Percentiles rank a stretch among this genome's conserved stretches.
Evolutionary conservation across 2,329 filamentous ascomycete genomes (phyloP).

Genomic region (Aspergillus novoparasiticus): DNA sequence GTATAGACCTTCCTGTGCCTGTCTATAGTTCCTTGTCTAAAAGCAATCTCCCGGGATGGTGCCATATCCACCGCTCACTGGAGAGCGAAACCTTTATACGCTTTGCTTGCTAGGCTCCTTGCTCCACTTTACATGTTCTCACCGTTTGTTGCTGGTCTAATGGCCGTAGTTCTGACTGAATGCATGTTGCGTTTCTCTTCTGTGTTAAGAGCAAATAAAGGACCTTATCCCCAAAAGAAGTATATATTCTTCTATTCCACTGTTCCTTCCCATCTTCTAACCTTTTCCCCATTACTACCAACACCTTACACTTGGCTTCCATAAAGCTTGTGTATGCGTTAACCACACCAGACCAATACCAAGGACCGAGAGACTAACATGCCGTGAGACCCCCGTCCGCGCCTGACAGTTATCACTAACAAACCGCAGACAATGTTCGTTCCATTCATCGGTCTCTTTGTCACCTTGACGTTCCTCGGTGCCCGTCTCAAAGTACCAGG

Average conservation of each 20-base stretch:
- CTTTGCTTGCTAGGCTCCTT: not conserved
- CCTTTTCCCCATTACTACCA: conserved; percentile 3
- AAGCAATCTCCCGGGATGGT: not conserved
- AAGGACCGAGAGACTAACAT: not conserved
- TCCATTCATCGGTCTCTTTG: conserved; percentile 23
- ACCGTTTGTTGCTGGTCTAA: not conserved
- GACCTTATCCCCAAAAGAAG: not conserved
- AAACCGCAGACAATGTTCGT: conserved; percentile 21
- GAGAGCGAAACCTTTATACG: not conserved
- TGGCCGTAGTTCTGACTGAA: not conserved
- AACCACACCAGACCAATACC: not conserved
- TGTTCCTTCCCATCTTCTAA: conserved; percentile 5
- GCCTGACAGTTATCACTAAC: not conserved
- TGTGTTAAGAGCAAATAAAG: not conserved
- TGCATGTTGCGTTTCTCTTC: not conserved
- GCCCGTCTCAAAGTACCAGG: conserved; percentile 25
- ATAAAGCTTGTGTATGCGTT: not conserved
- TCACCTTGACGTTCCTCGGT: conserved; percentile 28
- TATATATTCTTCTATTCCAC: conserved; percentile 5
- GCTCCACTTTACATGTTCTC: not conserved
- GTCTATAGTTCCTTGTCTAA: not conserved
- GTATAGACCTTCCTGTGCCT: not conserved
- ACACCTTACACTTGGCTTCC: conserved; percentile 10
- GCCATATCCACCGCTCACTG: not conserved
- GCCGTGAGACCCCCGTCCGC: not conserved